Evolutionary conservation across 1,284 basidiomycete genomes (phyloP), one percentile per base, ranked within the genome.

Genomic region (Trichosporon sp.): DNA sequence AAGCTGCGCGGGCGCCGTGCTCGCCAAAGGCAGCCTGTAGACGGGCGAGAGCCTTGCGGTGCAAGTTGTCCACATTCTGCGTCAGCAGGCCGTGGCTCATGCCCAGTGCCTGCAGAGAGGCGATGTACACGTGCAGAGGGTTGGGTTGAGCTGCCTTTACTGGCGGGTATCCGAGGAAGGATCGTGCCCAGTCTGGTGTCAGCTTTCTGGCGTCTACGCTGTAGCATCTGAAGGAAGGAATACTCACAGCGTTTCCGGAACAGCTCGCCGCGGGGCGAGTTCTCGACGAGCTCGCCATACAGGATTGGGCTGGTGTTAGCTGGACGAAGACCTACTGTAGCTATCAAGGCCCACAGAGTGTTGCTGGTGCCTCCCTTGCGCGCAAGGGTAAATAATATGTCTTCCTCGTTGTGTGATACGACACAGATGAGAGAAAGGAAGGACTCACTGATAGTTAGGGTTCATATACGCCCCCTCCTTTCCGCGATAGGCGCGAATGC

Each of bases 11-110:
- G 14, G 49, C 40, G 31, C 40, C 23, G 54, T 34, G 59, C 29
- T 25, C 23, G 16, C 16, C 4, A 7, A 61, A 21, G 14, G 61
- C 61, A 3, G 21, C 46, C 32, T 33, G 33, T 80, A 67, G 74
- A 73, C 52, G 87, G 76, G 29, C 87, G 2, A 73, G 72, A 4
- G 81, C 89, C 80, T 92, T 92, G 58, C 87, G 87, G 73, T 95
- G 92, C 13, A 95, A 85, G 8, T 92, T 92, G 73, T 96, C 94
- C 7, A 96, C 78, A 71, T 95, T 95, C 77, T 95, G 92, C 0
- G 94, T 96, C 63, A 96, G 87, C 27, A 93, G 78, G n/a, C 82
- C 81, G 7, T 84, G 81, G 19, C 90, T 83, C 59, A 87, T 78
- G 7, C 84, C 85, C 7, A 88, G 81, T 65, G 91, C 83, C 72